phyloP scores from a whole-genome alignment of 352 stramenopile species.

The Phytophthora sansomeana region DNA sequence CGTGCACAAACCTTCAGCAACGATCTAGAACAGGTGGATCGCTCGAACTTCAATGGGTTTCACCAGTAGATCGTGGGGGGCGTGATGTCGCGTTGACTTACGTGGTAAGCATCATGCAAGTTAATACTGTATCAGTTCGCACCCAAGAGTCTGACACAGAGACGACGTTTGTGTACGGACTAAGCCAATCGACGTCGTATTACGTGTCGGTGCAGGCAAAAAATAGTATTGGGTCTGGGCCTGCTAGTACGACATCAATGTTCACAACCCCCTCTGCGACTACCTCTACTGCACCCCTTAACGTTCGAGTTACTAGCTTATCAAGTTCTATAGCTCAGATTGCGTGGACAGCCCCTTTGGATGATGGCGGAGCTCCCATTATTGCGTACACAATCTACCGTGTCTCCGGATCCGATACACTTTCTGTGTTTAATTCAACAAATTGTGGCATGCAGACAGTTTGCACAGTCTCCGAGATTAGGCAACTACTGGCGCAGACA shows the following conservation, averaged over 20 bases:
- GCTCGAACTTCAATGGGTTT: constrained; percentile 50
- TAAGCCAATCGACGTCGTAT: constrained; percentile 62
- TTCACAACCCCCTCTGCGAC: constrained; percentile 38
- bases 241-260: constrained; percentile 28
- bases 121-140: constrained; percentile 13
- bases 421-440: background rate
- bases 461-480: constrained; percentile 40
- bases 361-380: constrained; percentile 55
- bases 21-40: constrained; percentile 46
- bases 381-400: constrained; percentile 63
- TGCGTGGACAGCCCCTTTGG: constrained; percentile 53
- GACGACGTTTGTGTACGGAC: constrained; percentile 42
- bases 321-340: constrained; percentile 56
- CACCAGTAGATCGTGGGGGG: constrained; percentile 51
- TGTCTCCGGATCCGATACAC: constrained; percentile 4
- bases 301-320: constrained; percentile 39
- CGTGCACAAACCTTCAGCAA: constrained; percentile 40
- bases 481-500: constrained; percentile 46
- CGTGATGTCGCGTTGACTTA: constrained; percentile 38
- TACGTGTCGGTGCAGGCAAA: constrained; percentile 39
- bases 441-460: constrained; percentile 22
- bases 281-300: constrained; percentile 34
- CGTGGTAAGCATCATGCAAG: constrained; percentile 30
- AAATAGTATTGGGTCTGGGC: constrained; percentile 43
- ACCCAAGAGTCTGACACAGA: constrained; percentile 4